phyloP scores from a whole-genome alignment of 805 yeast genomes.

The Metschnikowia rubicola region DNA sequence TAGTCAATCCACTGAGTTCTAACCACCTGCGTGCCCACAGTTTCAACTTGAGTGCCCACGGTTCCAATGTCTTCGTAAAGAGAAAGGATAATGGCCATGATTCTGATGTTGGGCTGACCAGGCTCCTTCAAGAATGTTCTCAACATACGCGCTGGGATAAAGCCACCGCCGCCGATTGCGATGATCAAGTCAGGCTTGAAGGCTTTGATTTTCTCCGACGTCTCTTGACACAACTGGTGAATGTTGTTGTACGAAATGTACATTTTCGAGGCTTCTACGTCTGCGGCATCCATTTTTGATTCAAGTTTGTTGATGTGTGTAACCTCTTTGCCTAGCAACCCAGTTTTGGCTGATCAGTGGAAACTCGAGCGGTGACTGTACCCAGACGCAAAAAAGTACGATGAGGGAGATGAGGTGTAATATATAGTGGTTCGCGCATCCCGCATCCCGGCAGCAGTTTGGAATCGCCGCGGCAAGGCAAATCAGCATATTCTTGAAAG shows the following conservation, averaged over 20 bases:
- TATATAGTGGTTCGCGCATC: conserved; percentile 9
- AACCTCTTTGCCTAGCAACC: conserved; percentile 2
- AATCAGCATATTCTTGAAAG: too few species aligned
- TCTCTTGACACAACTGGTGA: conserved; percentile 76
- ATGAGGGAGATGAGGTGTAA: conserved; percentile 6
- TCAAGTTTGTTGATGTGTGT: neutral
- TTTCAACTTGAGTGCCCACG: conserved; percentile 35
- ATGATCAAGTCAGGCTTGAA: conserved; percentile 52
- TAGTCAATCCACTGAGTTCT: conserved; percentile 91
- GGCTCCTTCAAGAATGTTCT: conserved; percentile 88
- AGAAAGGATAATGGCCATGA: conserved; percentile 92
- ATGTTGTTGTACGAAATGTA: conserved; percentile 77
- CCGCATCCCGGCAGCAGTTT: neutral
- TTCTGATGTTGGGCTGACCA: conserved; percentile 84
- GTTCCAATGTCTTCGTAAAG: conserved; percentile 80
- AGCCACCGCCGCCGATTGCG: conserved; percentile 98
- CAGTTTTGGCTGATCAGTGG: neutral
- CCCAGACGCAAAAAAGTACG: conserved; percentile 4
- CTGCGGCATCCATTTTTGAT: conserved; percentile 17
- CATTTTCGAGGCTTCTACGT: conserved; percentile 21
- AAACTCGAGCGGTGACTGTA: conserved; percentile 6
- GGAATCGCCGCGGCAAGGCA: conserved; percentile 9
- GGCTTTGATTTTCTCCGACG: conserved; percentile 50
- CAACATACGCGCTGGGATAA: conserved; percentile 94
- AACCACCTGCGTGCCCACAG: conserved; percentile 48